These are phyloP conservation scores for Eragrostis curvula DNA, from an alignment of 176 grass and related monocot genomes.

Conservation along the genomic window DNA sequence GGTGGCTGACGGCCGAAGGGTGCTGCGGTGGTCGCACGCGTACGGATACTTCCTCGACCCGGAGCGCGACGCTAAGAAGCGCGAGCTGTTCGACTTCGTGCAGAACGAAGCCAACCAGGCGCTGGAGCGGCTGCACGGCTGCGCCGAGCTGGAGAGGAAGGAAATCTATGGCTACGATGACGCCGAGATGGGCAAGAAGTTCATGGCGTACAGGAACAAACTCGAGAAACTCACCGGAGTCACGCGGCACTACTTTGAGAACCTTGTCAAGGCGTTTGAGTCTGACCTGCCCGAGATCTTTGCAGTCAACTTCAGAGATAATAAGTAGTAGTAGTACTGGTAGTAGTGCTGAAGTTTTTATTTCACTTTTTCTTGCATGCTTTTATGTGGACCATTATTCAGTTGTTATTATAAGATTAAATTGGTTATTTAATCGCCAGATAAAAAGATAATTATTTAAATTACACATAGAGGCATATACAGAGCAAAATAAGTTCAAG, in stretches of 20 bases:
- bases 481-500: no score
- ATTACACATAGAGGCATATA: no score
- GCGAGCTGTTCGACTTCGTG: slow-evolving; percentile 10
- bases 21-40: slow-evolving; percentile 23
- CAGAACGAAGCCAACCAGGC: not conserved
- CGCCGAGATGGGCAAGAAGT: no score
- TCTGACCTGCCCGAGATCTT: not conserved
- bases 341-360: no score
- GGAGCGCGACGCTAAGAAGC: not conserved
- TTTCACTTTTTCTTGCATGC: no score
- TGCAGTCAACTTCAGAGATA: no score
- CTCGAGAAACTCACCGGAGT: not conserved
- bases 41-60: slow-evolving; percentile 27
- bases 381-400: no score
- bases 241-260: not conserved
- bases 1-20: slow-evolving; percentile 7
- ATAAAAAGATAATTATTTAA: no score
- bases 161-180: not conserved
- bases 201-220: not conserved
- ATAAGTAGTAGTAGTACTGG: no score
- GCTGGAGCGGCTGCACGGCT: slow-evolving; percentile 27
- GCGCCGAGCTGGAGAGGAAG: slow-evolving; percentile 15
- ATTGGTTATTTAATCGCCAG: no score
- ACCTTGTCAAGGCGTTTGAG: slow-evolving; percentile 4
- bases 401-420: no score